Evolutionary conservation across 2,329 filamentous ascomycete species (phyloP), one percentile per base, ranked within the genome.

Genomic region (Hymenoscyphus infarciens): DNA sequence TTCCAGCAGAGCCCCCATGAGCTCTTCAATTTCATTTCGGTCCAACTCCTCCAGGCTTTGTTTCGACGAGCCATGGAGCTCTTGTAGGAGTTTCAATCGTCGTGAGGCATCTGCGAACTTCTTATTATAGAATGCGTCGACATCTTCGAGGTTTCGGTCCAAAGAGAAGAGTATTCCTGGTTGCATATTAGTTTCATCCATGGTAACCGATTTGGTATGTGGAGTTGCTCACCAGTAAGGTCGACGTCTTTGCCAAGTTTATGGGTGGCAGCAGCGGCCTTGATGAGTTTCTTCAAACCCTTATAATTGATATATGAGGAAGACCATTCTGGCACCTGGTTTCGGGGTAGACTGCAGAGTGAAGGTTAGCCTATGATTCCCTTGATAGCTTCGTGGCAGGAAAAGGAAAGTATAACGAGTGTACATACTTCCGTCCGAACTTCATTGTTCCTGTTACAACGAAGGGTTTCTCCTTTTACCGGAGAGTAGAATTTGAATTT

Each of bases 91-190:
- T 69, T 91, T 92, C 68, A 98, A 81, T 39, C 94, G 88, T 64
- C 95, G 89, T 42, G 89, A 87, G 66, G 89, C 89, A 71, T 98
- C 94, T 65, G 87, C 84, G 73, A 92, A 92, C 75, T 97, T 97
- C 76, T 93, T 96, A 79, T 96, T 97, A 81, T 97, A 98, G 77
- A 99, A 98, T 59, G 86, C 85, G 77, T 97, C 92, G 75, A 99
- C 94, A 77, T 96, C 90, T 81, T 99, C 95, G 73, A 99, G 88
- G 75, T 98, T 97, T 71, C 95, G 91, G 75, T 99, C 95, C 75
- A 99, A 87, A 67, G 89, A 91, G 77, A 94, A 97, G 81, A 97
- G 97, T 83, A 99, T 97, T 77, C 93, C 95, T 97, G 80, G 35
- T 31, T 25, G 38, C 33, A 45, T 19, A 45, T 67, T 62, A 69